A percentile compares a stretch with the other conserved stretches of the same genome.
Conservation (phyloP, 768 basidiomycete species). For the Pulveroboletus sp. region DNA sequence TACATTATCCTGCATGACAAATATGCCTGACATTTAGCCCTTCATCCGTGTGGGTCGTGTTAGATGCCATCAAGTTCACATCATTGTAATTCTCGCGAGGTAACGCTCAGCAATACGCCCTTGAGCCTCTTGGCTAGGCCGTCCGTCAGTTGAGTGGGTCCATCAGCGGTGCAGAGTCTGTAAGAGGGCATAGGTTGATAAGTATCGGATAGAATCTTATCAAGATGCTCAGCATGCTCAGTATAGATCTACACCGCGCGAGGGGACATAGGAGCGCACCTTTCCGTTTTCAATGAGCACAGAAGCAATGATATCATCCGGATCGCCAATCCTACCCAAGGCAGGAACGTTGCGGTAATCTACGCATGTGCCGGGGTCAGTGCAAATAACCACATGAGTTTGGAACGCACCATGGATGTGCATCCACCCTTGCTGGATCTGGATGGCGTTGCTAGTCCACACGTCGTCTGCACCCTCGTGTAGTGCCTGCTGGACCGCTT, state of each 20-base stretch:
- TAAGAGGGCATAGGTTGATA: constrained; percentile 85
- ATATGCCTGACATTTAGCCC: not conserved
- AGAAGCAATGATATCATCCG: constrained; percentile 77
- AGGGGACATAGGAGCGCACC: constrained; percentile 32
- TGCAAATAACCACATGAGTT: not conserved
- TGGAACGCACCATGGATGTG: constrained; percentile 57
- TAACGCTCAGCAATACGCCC: constrained; percentile 32
- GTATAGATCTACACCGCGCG: not conserved
- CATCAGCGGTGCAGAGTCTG: constrained; percentile 72
- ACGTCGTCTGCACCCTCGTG: constrained; percentile 58
- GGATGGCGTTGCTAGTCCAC: constrained; percentile 58
- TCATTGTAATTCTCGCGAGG: constrained; percentile 28
- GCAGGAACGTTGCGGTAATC: constrained; percentile 74
- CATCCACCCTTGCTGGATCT: constrained; percentile 78
- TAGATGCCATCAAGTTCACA: too few relatives aligned
- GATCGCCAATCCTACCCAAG: constrained; percentile 70
- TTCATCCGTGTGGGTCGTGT: not conserved
- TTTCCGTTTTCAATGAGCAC: constrained; percentile 69
- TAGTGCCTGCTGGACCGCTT: constrained; percentile 51
- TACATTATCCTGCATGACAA: not conserved
- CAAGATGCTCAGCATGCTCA: not conserved
- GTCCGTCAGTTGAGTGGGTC: constrained; percentile 61
- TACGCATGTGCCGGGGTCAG: constrained; percentile 21
- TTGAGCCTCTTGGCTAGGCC: constrained; percentile 53
- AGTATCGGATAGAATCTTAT: constrained; percentile 61